phyloP scores from a whole-genome alignment of 148 eudicot species.

The Vaccinium myrtillus region DNA sequence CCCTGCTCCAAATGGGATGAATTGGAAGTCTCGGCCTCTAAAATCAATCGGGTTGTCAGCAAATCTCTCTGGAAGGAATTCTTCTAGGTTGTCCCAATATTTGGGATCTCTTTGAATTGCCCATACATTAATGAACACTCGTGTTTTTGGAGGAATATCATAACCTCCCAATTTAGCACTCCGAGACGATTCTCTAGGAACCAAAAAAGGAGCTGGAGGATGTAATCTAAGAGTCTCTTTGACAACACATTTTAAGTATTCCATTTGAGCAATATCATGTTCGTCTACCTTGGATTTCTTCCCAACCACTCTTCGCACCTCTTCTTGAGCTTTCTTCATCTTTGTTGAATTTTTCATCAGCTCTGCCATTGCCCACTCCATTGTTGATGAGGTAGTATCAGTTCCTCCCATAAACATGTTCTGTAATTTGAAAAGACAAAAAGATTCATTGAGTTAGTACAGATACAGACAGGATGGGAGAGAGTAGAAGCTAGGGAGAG shows the following conservation, averaged over 20 bases:
- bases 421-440: not conserved
- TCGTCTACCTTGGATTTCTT: not conserved
- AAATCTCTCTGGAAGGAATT: constrained; percentile 43
- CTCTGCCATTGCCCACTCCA: constrained; percentile 20
- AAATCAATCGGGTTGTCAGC: constrained; percentile 18
- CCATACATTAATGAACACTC: constrained; percentile 31
- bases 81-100: constrained; percentile 33
- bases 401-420: constrained; percentile 18
- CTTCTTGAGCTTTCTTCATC: constrained; percentile 19
- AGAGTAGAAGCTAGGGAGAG: too few relatives aligned
- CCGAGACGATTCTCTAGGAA: not conserved
- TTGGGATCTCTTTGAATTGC: constrained; percentile 34
- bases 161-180: constrained; percentile 16
- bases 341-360: constrained; percentile 3
- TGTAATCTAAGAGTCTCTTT: constrained; percentile 23
- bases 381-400: not conserved
- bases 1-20: constrained; percentile 44
- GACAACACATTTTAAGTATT: constrained; percentile 14
- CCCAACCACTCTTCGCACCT: constrained; percentile 13
- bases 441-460: not conserved
- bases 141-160: constrained; percentile 30
- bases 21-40: constrained; percentile 33
- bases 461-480: not conserved
- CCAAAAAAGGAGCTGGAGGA: constrained; percentile 14
- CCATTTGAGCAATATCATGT: constrained; percentile 10